phyloP scores from a whole-genome alignment of 1,284 basidiomycete species.

The Leccinum colubrinum region DNA sequence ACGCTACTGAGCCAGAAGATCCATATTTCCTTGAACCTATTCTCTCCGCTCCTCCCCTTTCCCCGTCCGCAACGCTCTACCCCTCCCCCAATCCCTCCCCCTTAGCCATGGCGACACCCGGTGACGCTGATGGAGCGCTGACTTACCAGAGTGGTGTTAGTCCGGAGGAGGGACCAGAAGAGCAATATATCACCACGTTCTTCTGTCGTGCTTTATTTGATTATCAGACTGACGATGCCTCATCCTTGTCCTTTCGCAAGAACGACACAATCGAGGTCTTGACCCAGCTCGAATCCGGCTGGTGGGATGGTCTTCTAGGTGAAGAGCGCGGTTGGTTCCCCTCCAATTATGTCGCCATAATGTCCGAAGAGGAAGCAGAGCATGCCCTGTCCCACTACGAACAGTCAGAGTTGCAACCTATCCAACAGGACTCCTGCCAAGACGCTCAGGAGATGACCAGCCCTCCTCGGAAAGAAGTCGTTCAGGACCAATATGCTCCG shows the following conservation, averaged over 20 bases:
- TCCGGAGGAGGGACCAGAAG: slow-evolving; percentile 41
- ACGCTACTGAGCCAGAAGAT: slow-evolving; percentile 8
- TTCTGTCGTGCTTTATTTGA: slow-evolving; percentile 94
- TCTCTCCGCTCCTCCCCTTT: slow-evolving; percentile 13
- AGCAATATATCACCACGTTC: slow-evolving; percentile 64
- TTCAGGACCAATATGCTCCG: slow-evolving; percentile 21
- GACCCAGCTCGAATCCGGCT: slow-evolving; percentile 88
- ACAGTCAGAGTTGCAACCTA: slow-evolving; percentile 27
- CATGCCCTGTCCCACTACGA: slow-evolving; percentile 55
- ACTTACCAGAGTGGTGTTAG: slow-evolving; percentile 24
- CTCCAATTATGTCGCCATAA: slow-evolving; percentile 87
- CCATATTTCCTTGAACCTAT: slow-evolving; percentile 15
- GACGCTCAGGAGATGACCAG: slow-evolving; percentile 16
- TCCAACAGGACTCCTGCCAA: slow-evolving; percentile 12
- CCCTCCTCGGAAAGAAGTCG: slow-evolving; percentile 12
- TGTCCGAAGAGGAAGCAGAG: slow-evolving; percentile 81
- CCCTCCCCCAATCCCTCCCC: neutral
- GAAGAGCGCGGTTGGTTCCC: slow-evolving; percentile 97
- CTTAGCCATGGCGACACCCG: slow-evolving; percentile 17
- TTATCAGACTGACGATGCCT: slow-evolving; percentile 85
- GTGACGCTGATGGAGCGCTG: slow-evolving; percentile 22
- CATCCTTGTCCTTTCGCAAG: slow-evolving; percentile 84
- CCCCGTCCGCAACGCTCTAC: slow-evolving; percentile 11
- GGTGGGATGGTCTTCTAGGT: slow-evolving; percentile 97
- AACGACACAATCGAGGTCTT: slow-evolving; percentile 95